Conservation (phyloP, 1,284 basidiomycete species). For the Sporisorium iseilematis-ciliati region DNA sequence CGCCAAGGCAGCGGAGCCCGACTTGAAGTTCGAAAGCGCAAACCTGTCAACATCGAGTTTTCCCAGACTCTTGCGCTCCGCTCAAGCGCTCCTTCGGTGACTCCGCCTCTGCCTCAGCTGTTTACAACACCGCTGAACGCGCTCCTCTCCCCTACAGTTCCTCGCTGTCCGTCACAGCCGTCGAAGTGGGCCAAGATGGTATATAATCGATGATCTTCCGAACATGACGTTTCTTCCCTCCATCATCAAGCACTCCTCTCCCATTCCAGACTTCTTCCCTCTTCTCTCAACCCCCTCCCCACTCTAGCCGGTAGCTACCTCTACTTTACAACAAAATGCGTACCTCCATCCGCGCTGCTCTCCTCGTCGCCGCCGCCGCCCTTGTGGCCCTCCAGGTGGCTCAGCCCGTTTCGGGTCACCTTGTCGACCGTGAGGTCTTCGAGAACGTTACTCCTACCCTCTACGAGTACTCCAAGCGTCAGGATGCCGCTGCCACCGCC, state of each 20-base stretch:
- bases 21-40: too few species aligned
- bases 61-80: neutral
- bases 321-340: slow-evolving; percentile 39
- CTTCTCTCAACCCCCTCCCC: slow-evolving; percentile 6
- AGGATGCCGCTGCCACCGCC: slow-evolving; percentile 15
- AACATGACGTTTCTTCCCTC: slow-evolving; percentile 2
- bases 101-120: neutral
- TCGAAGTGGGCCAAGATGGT: neutral
- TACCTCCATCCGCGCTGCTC: slow-evolving; percentile 36
- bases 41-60: neutral
- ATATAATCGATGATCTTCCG: slow-evolving; percentile 19
- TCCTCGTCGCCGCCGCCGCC: slow-evolving; percentile 34
- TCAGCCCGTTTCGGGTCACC: slow-evolving; percentile 43
- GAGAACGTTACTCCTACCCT: slow-evolving; percentile 41
- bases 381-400: slow-evolving; percentile 45
- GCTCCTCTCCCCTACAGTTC: neutral
- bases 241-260: slow-evolving; percentile 37
- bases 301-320: slow-evolving; percentile 33
- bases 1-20: too few species aligned
- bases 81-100: slow-evolving; percentile 3
- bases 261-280: slow-evolving; percentile 7
- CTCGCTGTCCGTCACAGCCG: neutral
- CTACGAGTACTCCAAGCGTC: slow-evolving; percentile 40
- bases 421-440: slow-evolving; percentile 45
- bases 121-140: neutral